Conservation (phyloP, 192 early-diverging fungal species). For the Dimargaris xerosporica region DNA sequence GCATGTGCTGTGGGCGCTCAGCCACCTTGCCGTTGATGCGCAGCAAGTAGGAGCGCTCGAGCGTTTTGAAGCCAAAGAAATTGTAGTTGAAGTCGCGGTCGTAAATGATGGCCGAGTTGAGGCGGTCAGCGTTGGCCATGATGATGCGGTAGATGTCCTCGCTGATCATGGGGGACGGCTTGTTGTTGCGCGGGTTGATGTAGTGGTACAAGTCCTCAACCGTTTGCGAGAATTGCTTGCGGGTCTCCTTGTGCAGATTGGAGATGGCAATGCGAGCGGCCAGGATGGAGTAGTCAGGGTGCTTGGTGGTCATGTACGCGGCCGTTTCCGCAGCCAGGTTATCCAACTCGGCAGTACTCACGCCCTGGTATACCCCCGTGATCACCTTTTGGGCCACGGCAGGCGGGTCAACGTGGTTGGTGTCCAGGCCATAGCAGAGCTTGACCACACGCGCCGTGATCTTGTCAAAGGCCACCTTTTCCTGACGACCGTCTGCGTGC, state of each 20-base stretch:
- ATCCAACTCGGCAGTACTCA: slow-evolving; percentile 91
- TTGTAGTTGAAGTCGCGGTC: slow-evolving; percentile 96
- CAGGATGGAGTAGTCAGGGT: slow-evolving; percentile 91
- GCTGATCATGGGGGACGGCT: slow-evolving; percentile 83
- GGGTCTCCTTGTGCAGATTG: slow-evolving; percentile 78
- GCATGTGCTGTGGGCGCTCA: slow-evolving; percentile 93
- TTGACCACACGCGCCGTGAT: slow-evolving; percentile 82
- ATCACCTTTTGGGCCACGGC: slow-evolving; percentile 90
- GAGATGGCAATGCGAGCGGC: slow-evolving; percentile 94
- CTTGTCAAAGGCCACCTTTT: slow-evolving; percentile 95
- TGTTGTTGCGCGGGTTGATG: slow-evolving; percentile 78
- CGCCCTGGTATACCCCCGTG: slow-evolving; percentile 89
- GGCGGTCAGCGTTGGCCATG: slow-evolving; percentile 52
- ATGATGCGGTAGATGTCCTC: slow-evolving; percentile 53
- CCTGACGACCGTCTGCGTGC: slow-evolving; percentile 63
- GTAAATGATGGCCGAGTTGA: slow-evolving; percentile 95
- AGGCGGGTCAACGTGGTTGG: slow-evolving; percentile 78
- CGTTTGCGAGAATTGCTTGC: slow-evolving; percentile 66
- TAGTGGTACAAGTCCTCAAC: slow-evolving; percentile 74
- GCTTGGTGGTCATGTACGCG: slow-evolving; percentile 72
- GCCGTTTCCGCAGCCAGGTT: slow-evolving; percentile 94
- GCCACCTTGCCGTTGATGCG: slow-evolving; percentile 73
- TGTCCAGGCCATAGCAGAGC: slow-evolving; percentile 86
- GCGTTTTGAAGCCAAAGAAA: slow-evolving; percentile 99
- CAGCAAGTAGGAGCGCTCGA: slow-evolving; percentile 91